Evolutionary conservation across 164 flowering plant genomes (phyloP), one percentile per base, ranked within the genome.

Genomic region (Hamamelis virginiana): DNA sequence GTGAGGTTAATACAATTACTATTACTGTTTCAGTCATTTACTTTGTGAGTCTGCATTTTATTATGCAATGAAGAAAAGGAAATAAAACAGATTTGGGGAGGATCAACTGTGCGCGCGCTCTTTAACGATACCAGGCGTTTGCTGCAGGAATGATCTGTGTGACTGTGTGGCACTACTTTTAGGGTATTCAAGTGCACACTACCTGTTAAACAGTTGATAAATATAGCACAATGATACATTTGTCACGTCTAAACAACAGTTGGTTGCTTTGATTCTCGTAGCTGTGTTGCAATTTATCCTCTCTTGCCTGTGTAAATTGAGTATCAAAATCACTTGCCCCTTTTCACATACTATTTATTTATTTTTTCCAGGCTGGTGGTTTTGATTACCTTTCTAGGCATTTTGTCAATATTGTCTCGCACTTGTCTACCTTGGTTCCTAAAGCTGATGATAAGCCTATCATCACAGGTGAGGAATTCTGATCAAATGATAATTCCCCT

Each of bases 351-450:
- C 41, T 33, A 33, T 2, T 2, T 33, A n/a, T 41, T 41, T 19
- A 19, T 57, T 69, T 52, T 66, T n/a, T 74, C 55, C 89, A 93
- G 98, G 89, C 76, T 93, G 86, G 85, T 91, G 78, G 46, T 82
- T 62, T 77, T 93, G 80, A 67, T 90, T 68, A 69, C 86, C 53
- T 93, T 93, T 80, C 78, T 93, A 87, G 83, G 85, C 57, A 79
- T 83, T 75, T 72, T 91, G 80, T 72, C 93, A 18, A 76, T 93
- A 61, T 67, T 89, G 65, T 87, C 89, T 53, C 92, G 97, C 51
- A 93, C 92, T 19, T 83, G 90, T 67, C 84, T 93, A 21, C 98
- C 98, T 57, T 86, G 97, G 91, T 89, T 88, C 75, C 91, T 93
- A 45, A 93, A 93, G 82, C 84, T 93, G 74, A 93, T 93, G 98